phyloP scores from a whole-genome alignment of 2,329 filamentous ascomycete genomes.

The Clonostachys solani region DNA sequence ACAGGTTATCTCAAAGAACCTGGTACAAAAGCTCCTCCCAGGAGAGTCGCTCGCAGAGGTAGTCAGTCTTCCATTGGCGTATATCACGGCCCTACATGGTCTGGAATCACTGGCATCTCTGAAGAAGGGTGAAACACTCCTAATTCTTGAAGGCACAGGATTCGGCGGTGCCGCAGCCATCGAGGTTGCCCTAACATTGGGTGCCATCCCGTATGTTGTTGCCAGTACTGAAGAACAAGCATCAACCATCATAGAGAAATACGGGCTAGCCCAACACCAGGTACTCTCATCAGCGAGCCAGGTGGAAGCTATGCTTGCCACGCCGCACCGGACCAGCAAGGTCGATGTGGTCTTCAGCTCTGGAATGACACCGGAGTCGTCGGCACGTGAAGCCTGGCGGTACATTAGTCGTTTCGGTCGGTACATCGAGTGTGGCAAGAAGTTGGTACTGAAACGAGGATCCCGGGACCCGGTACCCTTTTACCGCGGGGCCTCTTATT shows the following conservation, averaged over 20 bases:
- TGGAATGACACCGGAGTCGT: conserved; percentile 1
- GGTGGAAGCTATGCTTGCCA: too few species aligned
- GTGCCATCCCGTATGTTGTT: conserved; percentile 17
- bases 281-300: conserved; percentile 12
- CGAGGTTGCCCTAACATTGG: conserved; percentile 8
- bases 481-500: conserved; percentile 12
- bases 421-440: conserved; percentile 33
- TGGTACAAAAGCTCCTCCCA: not conserved
- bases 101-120: conserved; percentile 15
- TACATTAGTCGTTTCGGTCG: conserved; percentile 26
- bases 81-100: conserved; percentile 3
- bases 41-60: conserved; percentile 14
- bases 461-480: conserved; percentile 26
- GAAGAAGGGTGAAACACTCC: conserved; percentile 17
- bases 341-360: conserved; percentile 24
- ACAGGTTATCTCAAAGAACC: too few species aligned
- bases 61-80: conserved; percentile 5
- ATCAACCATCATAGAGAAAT: conserved; percentile 14
- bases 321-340: conserved; percentile 5
- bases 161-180: conserved; percentile 18
- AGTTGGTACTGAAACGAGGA: conserved; percentile 25
- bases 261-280: conserved; percentile 18
- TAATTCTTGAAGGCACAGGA: conserved; percentile 20
- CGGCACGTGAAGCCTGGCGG: conserved; percentile 18
- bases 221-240: conserved; percentile 18